Evolutionary conservation across 164 flowering plant genomes (phyloP), one percentile per base, ranked within the genome.

Genomic region (Protea cynaroides): DNA sequence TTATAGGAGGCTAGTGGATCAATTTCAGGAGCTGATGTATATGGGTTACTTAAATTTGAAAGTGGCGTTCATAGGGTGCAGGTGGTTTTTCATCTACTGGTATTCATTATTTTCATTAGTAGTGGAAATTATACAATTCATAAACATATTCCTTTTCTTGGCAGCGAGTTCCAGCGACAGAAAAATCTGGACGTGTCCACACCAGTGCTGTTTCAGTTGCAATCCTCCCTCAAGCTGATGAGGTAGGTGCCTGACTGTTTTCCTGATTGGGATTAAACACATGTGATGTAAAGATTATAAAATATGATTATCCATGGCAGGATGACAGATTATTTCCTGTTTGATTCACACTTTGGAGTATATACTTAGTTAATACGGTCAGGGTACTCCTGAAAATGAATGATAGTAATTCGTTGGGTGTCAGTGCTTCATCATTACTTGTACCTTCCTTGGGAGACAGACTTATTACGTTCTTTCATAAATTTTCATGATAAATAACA

Each of bases 191-290:
- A 65, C 95, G 99, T 66, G 76, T 94, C 76, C 99, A 94, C 71
- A 89, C 99, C 29, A 91, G 99, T 82, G 97, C 99, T 25, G 96
- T 94, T 29, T 88, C 99, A 70, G 99, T 94, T 78, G 99, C 90
- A 9, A 84, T 94, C 59, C 97, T 94, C 60, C 99, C 99, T 67
- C 96, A 94, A 77, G 97, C 97, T 69, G 95, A 89, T 74, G 87
- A 89, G 98, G 97, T 93, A 89, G 98, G 97, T 93, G 43, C 60
- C 62, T 55, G 36, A 23, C 52, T 47, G 52, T n/a, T 47, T 47
- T 15, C 24, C 43, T 56, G 17, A 56, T 57, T 38, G 2, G 13
- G 9, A 47, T 21, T 10, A 44, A 50, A 2, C 21, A 29, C 21
- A 23, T 21, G 37, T 10, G 15, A 22, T 40, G n/a, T 13, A 22